Evolutionary conservation across 2,329 filamentous ascomycete species (phyloP), one percentile per base, ranked within the genome.

Genomic region (Xylaria sp.): DNA sequence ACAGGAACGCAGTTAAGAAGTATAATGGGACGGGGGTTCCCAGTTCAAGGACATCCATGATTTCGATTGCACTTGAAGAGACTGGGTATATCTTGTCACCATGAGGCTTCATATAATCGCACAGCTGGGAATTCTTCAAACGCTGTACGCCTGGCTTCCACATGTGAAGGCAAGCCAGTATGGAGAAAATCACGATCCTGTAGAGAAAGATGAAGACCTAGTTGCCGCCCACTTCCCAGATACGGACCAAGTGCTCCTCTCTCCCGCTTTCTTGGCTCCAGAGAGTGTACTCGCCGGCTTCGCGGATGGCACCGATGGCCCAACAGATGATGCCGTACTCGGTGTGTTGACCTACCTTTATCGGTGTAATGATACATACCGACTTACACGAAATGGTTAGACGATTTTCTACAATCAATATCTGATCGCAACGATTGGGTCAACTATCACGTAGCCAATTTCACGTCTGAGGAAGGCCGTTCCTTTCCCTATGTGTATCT

Each of bases 391-490:
- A 37, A 14, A 33, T 31, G 17, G 33, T 0, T 7, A 75, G 73
- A 75, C 40, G 52, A 61, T 9, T 76, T 73, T 46, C 57, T 74
- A 7, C 69, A 60, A 21, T 67, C 61, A 2, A 70, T 76, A 15
- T 67, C 73, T n/a, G 53, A 57, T n/a, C 64, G 58, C 21, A 74
- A 74, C 28, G 61, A 70, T 21, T 75, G 73, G 71, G 62, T 71
- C 38, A 62, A 63, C 28, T 74, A 75, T 49, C 67, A 72, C 28
- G 40, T 67, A 7, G 69, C 70, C 5, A 61, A 67, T 17, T 75
- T 73, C 65, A 69, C 68, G n/a, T 74, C 73, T 3, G 73, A 76
- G 47, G 71, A 73, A 57, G 70, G 69, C 12, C 70, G 70, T 31
- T 23, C 67, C 15, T 68, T 72, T 28, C 71, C 71, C 0, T 72